Percentiles rank a stretch among this genome's conserved stretches.
Conservation (phyloP, 139 green algal species). For the Raphidocelis subcapitata region DNA sequence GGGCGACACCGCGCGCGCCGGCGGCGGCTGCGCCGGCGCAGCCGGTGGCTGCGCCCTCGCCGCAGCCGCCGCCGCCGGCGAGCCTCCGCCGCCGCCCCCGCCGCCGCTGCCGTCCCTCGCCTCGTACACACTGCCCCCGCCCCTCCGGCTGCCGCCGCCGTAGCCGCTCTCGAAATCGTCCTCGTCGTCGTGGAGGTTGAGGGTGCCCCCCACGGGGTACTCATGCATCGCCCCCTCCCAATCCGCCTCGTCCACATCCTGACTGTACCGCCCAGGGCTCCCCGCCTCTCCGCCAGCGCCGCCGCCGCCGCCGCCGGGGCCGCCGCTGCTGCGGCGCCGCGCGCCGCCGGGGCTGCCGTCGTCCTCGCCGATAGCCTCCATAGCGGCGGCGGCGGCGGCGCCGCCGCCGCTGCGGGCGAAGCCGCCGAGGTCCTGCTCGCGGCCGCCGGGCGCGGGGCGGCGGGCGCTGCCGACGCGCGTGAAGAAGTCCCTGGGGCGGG, state of each 20-base stretch:
- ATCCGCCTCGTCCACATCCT: slow-evolving; percentile 6
- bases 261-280: background rate
- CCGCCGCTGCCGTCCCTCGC: background rate
- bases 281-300: slow-evolving; percentile 4
- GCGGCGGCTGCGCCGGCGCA: too few species aligned
- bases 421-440: slow-evolving; percentile 58
- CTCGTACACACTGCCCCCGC: background rate
- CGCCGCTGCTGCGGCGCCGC: background rate
- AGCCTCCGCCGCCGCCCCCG: background rate
- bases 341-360: background rate
- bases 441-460: slow-evolving; percentile 5
- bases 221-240: slow-evolving; percentile 1
- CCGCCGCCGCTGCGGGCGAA: slow-evolving; percentile 20
- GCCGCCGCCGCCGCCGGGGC: background rate
- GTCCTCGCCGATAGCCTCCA: slow-evolving; percentile 46
- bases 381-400: background rate
- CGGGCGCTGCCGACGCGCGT: slow-evolving; percentile 29
- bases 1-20: too few species aligned
- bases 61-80: background rate
- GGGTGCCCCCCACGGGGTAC: slow-evolving; percentile 21
- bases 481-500: slow-evolving; percentile 42
- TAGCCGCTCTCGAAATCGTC: slow-evolving; percentile 1
- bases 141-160: slow-evolving; percentile 2
- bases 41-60: too few species aligned
- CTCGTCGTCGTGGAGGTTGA: slow-evolving; percentile 30